A percentile compares a stretch with the other conserved stretches of the same genome.
Conservation (phyloP, 2,329 filamentous ascomycete species). For the Madurella fahalii region DNA sequence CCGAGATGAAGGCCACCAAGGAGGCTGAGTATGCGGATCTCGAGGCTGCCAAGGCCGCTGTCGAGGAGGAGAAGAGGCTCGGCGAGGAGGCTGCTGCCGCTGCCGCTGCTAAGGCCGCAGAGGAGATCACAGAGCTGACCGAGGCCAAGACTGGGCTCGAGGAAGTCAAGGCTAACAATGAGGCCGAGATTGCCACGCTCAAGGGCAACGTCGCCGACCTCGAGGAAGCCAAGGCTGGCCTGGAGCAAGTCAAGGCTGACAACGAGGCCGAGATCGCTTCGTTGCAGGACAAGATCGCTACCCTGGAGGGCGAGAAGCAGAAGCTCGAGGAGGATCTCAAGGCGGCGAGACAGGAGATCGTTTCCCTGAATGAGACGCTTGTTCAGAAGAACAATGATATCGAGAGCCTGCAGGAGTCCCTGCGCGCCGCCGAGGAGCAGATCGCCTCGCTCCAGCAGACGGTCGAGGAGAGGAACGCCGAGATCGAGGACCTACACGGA, state of each 20-base stretch:
- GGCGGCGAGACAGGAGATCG: slow-evolving; percentile 21
- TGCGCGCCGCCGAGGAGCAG: slow-evolving; percentile 25
- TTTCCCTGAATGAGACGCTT: slow-evolving; percentile 19
- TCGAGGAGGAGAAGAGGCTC: slow-evolving; percentile 23
- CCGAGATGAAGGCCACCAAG: slow-evolving; percentile 14
- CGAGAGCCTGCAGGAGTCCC: slow-evolving; percentile 23
- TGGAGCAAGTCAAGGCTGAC: slow-evolving; percentile 21
- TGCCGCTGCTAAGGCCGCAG: slow-evolving; percentile 21
- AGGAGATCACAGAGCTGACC: slow-evolving; percentile 18
- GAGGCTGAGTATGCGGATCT: slow-evolving; percentile 20
- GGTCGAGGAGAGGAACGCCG: slow-evolving; percentile 22
- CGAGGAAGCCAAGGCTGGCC: slow-evolving; percentile 14
- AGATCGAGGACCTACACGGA: slow-evolving; percentile 26
- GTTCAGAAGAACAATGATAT: slow-evolving; percentile 22
- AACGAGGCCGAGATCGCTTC: slow-evolving; percentile 22
- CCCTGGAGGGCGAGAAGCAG: slow-evolving; percentile 24
- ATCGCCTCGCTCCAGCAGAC: slow-evolving; percentile 25
- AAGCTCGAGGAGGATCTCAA: slow-evolving; percentile 24
- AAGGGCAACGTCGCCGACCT: slow-evolving; percentile 20
- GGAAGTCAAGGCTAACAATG: slow-evolving; percentile 23
- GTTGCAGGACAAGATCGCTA: slow-evolving; percentile 21
- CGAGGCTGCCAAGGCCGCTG: slow-evolving; percentile 19
- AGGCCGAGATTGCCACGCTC: slow-evolving; percentile 23
- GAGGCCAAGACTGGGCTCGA: slow-evolving; percentile 23
- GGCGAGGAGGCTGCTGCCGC: slow-evolving; percentile 23